Conservation (phyloP, 345 rosid genomes). For the Geranium brycei region DNA sequence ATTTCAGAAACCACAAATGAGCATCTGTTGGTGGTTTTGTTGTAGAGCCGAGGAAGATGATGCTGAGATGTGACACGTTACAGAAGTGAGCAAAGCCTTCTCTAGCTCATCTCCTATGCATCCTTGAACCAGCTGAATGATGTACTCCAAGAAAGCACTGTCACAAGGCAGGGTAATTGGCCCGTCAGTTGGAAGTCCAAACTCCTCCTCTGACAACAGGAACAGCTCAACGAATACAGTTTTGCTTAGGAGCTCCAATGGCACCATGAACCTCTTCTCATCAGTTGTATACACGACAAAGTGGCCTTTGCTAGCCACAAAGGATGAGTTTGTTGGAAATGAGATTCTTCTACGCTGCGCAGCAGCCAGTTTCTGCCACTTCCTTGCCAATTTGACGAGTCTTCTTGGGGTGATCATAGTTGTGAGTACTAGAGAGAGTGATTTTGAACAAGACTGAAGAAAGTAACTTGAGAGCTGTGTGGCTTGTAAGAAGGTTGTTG, state of each 20-base stretch:
- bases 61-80: neutral
- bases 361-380: too few relatives aligned
- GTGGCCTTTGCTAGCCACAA: conserved; percentile 4
- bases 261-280: neutral
- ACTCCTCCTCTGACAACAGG: conserved; percentile 21
- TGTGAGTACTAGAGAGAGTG: too few relatives aligned
- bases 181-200: conserved; percentile 15
- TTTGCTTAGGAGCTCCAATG: conserved; percentile 2
- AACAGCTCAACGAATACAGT: conserved; percentile 10
- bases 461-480: too few relatives aligned
- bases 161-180: conserved; percentile 23
- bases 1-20: too few relatives aligned
- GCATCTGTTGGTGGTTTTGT: too few relatives aligned
- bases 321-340: too few relatives aligned
- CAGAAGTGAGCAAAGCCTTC: conserved; percentile 12
- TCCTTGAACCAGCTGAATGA: conserved; percentile 8
- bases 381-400: too few relatives aligned
- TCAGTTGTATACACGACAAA: neutral
- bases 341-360: too few relatives aligned
- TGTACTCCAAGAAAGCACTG: conserved; percentile 13
- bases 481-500: too few relatives aligned
- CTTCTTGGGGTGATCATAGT: too few relatives aligned
- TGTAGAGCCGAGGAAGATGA: neutral
- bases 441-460: too few relatives aligned
- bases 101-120: conserved; percentile 5